These are phyloP conservation scores for Globisporangium uncinulatum DNA, from an alignment of 352 stramenopile genomes.

Conservation along the genomic window DNA sequence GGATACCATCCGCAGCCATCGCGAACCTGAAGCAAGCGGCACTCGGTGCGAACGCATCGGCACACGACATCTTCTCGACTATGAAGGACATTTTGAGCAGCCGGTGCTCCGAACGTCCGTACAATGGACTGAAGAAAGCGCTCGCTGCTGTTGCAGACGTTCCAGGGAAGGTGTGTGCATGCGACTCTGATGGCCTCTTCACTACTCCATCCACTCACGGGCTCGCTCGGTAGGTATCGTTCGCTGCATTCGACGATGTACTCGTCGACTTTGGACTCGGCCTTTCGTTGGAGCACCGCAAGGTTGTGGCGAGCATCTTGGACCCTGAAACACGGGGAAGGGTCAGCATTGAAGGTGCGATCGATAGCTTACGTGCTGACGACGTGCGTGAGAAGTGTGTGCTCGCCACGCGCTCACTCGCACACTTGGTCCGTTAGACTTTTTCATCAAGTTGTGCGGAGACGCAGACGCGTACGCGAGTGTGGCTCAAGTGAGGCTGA, in stretches of 20 bases:
- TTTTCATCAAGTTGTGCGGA: conserved; percentile 70
- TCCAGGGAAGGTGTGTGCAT: conserved; percentile 49
- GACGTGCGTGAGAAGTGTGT: neutral
- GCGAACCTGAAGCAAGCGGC: conserved; percentile 50
- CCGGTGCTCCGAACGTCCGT: conserved; percentile 55
- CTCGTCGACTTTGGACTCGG: conserved; percentile 58
- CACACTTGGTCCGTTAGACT: conserved; percentile 29
- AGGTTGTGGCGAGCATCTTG: conserved; percentile 37
- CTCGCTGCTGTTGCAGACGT: conserved; percentile 58
- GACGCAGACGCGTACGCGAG: conserved; percentile 49
- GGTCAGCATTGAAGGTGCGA: conserved; percentile 65
- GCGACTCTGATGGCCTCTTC: neutral
- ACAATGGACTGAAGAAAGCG: conserved; percentile 79
- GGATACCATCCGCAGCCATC: conserved; percentile 3
- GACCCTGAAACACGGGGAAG: conserved; percentile 46
- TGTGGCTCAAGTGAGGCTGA: conserved; percentile 14
- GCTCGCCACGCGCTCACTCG: neutral
- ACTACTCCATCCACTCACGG: too few species aligned
- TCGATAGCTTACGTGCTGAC: neutral
- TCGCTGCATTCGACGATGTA: conserved; percentile 67
- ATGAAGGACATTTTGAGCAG: conserved; percentile 62
- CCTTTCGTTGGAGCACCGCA: conserved; percentile 32
- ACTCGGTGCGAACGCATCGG: conserved; percentile 38
- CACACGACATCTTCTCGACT: conserved; percentile 52
- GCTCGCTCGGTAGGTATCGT: conserved; percentile 32